Base-by-base conservation (phyloP, 2,329 filamentous ascomycete genomes). In the Malbranchea cinnamomea region DNA sequence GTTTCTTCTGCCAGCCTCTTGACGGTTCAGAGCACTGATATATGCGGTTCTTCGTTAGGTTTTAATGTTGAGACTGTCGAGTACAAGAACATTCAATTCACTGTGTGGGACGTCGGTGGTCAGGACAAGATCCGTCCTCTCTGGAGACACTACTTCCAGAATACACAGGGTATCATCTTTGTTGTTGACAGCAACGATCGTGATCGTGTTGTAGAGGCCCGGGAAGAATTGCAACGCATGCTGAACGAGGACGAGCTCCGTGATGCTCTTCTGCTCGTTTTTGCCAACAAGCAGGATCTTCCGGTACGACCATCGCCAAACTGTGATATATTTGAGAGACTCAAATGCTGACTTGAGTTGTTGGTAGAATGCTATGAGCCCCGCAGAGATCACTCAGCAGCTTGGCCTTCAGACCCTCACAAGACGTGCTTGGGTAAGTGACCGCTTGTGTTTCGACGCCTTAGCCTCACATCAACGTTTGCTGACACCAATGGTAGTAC, bases 31-130 rank as follows among this genome's bases (percentile, higher is more conserved):
- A n/a, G n/a, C n/a, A 25, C 36, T 38, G 31, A 36, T 24, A 9
- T n/a, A n/a, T 31, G 28, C 8, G 30, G 36, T 35, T 34, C 34
- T 25, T 6, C 25, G 39, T 22, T 43, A 85, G 80, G 89, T 53
- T 98, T 98, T 78, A 98, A 98, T 69, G 89, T 98, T 61, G 89
- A 98, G 74, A 95, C 89, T 33, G 89, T 98, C 60, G 85, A 92
- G 60, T 95, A 95, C 73, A 94, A 94, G 75, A 98, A 98, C 75
- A 94, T 93, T 53, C 84, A 93, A 61, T 98, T 98, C 73, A 95
- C 87, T 60, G 89, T 98, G 59, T 98, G 89, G 89, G 89, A 95
- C 69, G 89, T 98, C 55, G 89, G 89, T 71, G 89, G 89, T 62
- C 89, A 98, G 71, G 89, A 98, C 76, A 95, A 95, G 81, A 98